Percentiles rank a stretch among this genome's conserved stretches.
Conservation (phyloP, 2,329 filamentous ascomycete species). For the Fusarium nygamai region DNA sequence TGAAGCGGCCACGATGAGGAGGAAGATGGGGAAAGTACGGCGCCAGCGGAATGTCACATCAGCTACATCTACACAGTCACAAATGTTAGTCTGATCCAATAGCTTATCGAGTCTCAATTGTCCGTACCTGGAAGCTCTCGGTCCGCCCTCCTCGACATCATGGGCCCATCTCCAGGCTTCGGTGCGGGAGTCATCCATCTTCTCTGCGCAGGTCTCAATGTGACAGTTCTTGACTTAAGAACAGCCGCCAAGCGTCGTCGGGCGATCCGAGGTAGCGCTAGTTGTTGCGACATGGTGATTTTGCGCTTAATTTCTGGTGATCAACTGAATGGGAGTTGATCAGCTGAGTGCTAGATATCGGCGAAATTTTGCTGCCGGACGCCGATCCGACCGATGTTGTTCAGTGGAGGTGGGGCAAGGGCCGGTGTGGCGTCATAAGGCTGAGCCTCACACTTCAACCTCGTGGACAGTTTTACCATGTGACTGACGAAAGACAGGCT, state of each 20-base stretch:
- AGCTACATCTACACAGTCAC: conserved; percentile 50
- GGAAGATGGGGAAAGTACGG: conserved; percentile 83
- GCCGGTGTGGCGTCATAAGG: conserved; percentile 43
- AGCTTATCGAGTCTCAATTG: background rate
- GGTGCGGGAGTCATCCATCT: conserved; percentile 65
- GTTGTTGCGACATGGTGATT: conserved; percentile 37
- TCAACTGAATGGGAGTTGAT: conserved; percentile 12
- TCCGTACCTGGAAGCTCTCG: conserved; percentile 70
- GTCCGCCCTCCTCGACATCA: conserved; percentile 72
- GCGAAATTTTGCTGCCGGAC: conserved; percentile 43
- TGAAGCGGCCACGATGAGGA: conserved; percentile 73
- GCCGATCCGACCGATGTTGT: conserved; percentile 19
- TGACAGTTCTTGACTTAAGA: conserved; percentile 32
- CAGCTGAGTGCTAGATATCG: conserved; percentile 38
- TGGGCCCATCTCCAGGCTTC: conserved; percentile 67
- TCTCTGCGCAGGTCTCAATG: conserved; percentile 49
- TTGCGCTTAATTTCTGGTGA: background rate
- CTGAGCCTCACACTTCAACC: conserved; percentile 36
- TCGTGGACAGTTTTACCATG: conserved; percentile 24
- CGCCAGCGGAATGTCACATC: conserved; percentile 68
- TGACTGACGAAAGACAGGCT: conserved; percentile 37
- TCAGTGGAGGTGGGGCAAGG: conserved; percentile 16
- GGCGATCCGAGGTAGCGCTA: conserved; percentile 40
- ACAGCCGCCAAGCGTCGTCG: conserved; percentile 40
- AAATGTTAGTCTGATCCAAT: background rate